A percentile compares a stretch with the other conserved stretches of the same genome.
Conservation (phyloP, 805 yeast species). For the Kazachstania kunashirensis region DNA sequence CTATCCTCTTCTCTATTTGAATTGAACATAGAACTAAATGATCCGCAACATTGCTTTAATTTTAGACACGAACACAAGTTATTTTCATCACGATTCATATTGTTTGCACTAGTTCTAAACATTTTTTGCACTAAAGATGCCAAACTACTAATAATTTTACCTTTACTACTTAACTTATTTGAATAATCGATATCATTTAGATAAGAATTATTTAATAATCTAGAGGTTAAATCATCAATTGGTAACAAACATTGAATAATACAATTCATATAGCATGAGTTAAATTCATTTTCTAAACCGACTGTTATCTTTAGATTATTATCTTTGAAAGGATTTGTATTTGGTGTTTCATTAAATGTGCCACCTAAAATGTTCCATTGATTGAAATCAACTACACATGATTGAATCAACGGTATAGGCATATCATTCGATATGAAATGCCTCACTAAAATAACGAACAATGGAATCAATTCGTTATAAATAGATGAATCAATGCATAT, state of each 20-base stretch:
- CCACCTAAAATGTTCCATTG: neutral
- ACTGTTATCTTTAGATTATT: slow-evolving; percentile 37
- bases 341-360: neutral
- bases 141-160: slow-evolving; percentile 52
- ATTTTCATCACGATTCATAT: neutral
- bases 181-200: slow-evolving; percentile 1
- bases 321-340: neutral
- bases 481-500: neutral
- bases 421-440: neutral
- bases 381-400: neutral
- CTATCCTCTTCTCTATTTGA: slow-evolving; percentile 88
- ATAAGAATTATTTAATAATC: slow-evolving; percentile 1
- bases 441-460: slow-evolving; percentile 1
- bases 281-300: slow-evolving; percentile 76
- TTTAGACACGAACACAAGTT: slow-evolving; percentile 16
- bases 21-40: slow-evolving; percentile 62
- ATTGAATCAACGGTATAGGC: neutral
- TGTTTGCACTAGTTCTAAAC: slow-evolving; percentile 31
- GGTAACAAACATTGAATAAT: slow-evolving; percentile 78
- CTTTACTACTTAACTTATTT: neutral
- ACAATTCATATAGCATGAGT: slow-evolving; percentile 90
- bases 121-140: slow-evolving; percentile 49
- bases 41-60: slow-evolving; percentile 61
- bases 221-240: slow-evolving; percentile 48
- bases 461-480: neutral